Evolutionary conservation across 148 eudicot species (phyloP), one percentile per base, ranked within the genome.

Genomic region (Camellia japonica): DNA sequence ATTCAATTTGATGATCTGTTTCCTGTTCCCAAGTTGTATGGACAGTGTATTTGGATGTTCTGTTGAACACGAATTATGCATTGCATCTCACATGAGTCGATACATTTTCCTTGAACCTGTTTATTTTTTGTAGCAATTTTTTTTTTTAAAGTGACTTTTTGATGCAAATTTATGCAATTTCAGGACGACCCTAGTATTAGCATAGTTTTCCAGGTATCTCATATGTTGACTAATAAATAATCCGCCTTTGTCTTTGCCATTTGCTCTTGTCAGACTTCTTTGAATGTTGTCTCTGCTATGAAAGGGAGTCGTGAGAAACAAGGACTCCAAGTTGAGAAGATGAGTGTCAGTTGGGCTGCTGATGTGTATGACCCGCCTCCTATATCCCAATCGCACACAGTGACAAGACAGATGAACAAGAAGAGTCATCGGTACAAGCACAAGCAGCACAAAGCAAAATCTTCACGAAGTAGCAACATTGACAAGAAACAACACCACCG

Each of bases 311-410:
- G 83, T 43, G 78, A 59, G 64, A 81, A 74, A 46, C 79, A n/a
- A 58, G 83, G 79, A 20, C 52, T 66, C 52, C 73, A 46, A 55
- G 71, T 58, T 20, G 79, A 52, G 60, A 75, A 75, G 18, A 74
- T 81, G 52, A 75, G 74, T 68, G 79, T 81, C 68, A 76, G 74
- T 60, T 81, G 83, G 83, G 83, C 78, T n/a, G 54, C 79, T 74
- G 83, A 81, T 75, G 83, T 81, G 7, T 81, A 81, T 9, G 83
- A 81, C 69, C 83, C 83, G 23, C 78, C 69, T 3, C 59, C 62
- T 60, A 66, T 79, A 43, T 75, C 83, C 23, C 74, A 66, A 54
- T 81, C 75, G 2, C 83, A 81, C 75, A 74, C 83, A n/a, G 65
- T 81, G 30, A 80, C 59, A 41, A 41, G 75, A 15, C n/a, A 81